Percentiles rank a stretch among this genome's conserved stretches.
These are phyloP conservation scores for Fimicolochytrium jonesii DNA, from an alignment of 192 early-diverging fungal species.

Conservation along the genomic window DNA sequence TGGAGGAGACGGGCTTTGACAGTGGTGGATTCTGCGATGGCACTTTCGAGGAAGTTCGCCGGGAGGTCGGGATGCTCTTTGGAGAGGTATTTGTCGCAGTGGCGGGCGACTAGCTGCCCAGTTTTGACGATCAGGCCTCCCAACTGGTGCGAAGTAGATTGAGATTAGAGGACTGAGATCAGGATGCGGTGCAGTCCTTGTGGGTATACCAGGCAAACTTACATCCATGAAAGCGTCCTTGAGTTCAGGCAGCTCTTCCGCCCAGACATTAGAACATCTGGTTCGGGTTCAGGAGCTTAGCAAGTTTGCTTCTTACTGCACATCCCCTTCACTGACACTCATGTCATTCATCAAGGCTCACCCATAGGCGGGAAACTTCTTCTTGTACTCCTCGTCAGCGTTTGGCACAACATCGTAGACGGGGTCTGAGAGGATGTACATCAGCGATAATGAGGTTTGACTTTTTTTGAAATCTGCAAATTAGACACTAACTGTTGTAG, in stretches of 20 bases:
- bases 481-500: no score
- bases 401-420: not conserved
- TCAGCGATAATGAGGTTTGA: conserved; percentile 2
- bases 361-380: conserved; percentile 50
- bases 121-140: conserved; percentile 54
- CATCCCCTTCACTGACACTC: no score
- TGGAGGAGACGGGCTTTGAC: conserved; percentile 64
- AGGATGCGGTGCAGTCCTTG: not conserved
- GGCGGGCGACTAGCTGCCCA: conserved; percentile 50
- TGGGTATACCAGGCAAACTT: no score
- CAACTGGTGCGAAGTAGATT: conserved; percentile 13
- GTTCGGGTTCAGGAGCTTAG: no score
- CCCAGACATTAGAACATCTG: conserved; percentile 65
- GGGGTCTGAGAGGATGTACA: not conserved
- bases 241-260: conserved; percentile 48
- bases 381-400: conserved; percentile 18
- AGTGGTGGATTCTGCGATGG: conserved; percentile 48
- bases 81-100: conserved; percentile 55
- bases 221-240: conserved; percentile 40
- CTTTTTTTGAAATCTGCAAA: conserved; percentile 49
- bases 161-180: not conserved
- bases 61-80: conserved; percentile 37
- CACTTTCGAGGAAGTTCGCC: conserved; percentile 43
- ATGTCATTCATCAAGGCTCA: not conserved
- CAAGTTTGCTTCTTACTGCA: no score